phyloP scores from a whole-genome alignment of 129 eudicot species.

The Lactuca sativa region DNA sequence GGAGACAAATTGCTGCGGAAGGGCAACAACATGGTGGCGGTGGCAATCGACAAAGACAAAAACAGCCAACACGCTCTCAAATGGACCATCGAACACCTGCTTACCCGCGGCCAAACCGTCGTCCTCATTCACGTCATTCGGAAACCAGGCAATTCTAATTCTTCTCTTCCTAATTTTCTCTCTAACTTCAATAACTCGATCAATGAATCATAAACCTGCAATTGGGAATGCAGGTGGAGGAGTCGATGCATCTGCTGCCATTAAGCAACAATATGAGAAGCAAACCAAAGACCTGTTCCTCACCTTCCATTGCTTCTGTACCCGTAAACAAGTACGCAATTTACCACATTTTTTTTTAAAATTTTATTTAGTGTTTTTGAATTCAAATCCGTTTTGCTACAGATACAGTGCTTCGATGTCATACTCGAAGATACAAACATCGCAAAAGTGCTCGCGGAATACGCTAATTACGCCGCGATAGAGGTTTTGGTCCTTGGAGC shows the following conservation, averaged over 20 bases:
- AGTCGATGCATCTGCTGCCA: constrained; percentile 25
- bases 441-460: constrained; percentile 60
- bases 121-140: constrained; percentile 52
- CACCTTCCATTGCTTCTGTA: constrained; percentile 75
- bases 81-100: constrained; percentile 53
- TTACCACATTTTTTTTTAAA: background rate
- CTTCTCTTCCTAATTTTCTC: background rate
- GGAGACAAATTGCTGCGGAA: constrained; percentile 18
- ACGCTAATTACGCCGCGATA: constrained; percentile 58
- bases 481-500: constrained; percentile 75
- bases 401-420: constrained; percentile 68
- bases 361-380: background rate
- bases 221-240: constrained; percentile 29
- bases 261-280: constrained; percentile 48
- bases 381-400: constrained; percentile 6
- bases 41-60: constrained; percentile 60
- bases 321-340: constrained; percentile 57
- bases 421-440: constrained; percentile 65
- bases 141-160: constrained; percentile 24
- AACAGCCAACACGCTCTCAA: constrained; percentile 53
- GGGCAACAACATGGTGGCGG: constrained; percentile 41
- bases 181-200: background rate
- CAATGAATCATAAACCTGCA: background rate
- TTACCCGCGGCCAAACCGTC: constrained; percentile 45
- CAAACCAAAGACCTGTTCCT: constrained; percentile 61